Evolutionary conservation across 1,139 yeast genomes (phyloP), one percentile per base, ranked within the genome.

Genomic region (Taphrina deformans): DNA sequence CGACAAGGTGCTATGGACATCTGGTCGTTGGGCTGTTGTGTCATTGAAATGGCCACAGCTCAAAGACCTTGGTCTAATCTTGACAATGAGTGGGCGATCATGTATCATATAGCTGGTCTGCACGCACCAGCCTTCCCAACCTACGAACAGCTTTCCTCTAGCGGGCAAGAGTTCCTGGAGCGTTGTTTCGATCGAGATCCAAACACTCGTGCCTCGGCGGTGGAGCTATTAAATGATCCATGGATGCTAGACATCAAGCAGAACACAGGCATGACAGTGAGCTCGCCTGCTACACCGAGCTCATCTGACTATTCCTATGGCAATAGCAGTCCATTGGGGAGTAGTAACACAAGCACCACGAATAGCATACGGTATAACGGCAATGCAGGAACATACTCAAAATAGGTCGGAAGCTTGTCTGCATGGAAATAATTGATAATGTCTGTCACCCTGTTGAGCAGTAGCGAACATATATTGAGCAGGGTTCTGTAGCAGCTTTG

Each of bases 61-160:
- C 70, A 78, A 9, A 72, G 79, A 27, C 82, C 82, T 2, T 79
- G 82, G 82, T 89, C 96, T 18, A 89, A 91, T 74, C 79, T 91
- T 69, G 99, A 93, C 73, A 93, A 93, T 73, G 98, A 92, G 74
- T 93, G 96, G 96, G 97, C 98, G 0, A 90, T 93, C 60, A 92
- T 93, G 98, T 93, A 92, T 73, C 97, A 91, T 75, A 93, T 93
- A 72, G 98, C 98, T 0, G 96, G 96, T 0, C 97, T 97, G 0
- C 96, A 90, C 73, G 81, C 85, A 69, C 99, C 99, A 0, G 91
- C 84, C 71, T 79, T 93, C 65, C 99, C 99, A 2, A 76, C 86
- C 0, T 76, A 82, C 1, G 95, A 88, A 67, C 97, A 91, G 75
- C 78, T 93, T 65, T 85, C 95, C 70, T 83, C 81, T 38, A 83